Evolutionary conservation across 768 basidiomycete genomes (phyloP), one percentile per base, ranked within the genome.

Genomic region (Scleroderma bovista): DNA sequence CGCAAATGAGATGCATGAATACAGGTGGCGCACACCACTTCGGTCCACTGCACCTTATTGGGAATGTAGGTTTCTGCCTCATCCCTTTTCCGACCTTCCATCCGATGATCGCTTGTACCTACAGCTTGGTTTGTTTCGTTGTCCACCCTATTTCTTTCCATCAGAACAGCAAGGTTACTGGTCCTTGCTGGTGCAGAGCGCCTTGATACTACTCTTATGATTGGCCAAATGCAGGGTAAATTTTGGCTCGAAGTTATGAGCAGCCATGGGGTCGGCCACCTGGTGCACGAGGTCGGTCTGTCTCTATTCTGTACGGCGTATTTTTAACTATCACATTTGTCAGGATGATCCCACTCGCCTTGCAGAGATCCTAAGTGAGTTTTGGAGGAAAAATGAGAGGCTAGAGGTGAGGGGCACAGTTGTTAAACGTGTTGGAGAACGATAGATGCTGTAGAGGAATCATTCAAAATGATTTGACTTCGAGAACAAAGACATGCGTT

Each of bases 211-310:
- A 84, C 91, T 57, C 76, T 99, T 41, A 96, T 95, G 86, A 93
- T 98, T 44, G 96, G 88, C 1, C 92, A 94, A 62, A 94, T 95
- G 92, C 91, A 86, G 64, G 90, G 86, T 60, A 97, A 96, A 65
- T 99, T 97, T 68, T 95, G 97, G 69, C 77, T 97, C 65, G 84
- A 79, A 20, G 92, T 99, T 33, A 77, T 95, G 52, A 44, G 11
- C 2, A 56, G 57, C 1, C 79, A 82, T 9, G 82, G 84, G 31
- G 90, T 91, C 1, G 95, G 96, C 0, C 96, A 99, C 62, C 88
- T 96, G 73, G 63, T 99, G 20, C 95, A 98, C 41, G 95, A 97
- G 76, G 93, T 92, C 48, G 40, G 79, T 63, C 17, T 26, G 19
- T 39, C 20, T 23, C 26, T 13, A 23, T 9, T 2, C 47, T 6